phyloP scores from a whole-genome alignment of 1,284 basidiomycete genomes.

The Polyporus tsugae region DNA sequence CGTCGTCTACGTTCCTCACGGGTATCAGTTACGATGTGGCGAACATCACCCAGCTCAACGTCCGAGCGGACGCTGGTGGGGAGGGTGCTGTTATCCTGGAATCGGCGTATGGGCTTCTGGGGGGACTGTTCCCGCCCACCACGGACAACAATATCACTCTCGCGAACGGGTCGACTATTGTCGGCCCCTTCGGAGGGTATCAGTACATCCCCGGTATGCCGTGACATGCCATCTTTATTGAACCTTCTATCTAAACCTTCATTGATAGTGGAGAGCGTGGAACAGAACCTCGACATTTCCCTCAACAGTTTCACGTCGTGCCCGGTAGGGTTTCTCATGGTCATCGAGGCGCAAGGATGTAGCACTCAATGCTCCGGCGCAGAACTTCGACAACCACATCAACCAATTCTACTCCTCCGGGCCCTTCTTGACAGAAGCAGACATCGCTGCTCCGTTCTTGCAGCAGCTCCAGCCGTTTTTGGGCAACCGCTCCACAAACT shows the following conservation, averaged over 20 bases:
- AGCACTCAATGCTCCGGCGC: not conserved
- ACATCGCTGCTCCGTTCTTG: slow-evolving; percentile 50
- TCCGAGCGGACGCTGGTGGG: slow-evolving; percentile 36
- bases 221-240: not conserved
- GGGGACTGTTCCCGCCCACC: slow-evolving; percentile 47
- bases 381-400: slow-evolving; percentile 39
- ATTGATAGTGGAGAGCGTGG: slow-evolving; percentile 46
- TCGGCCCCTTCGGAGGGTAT: slow-evolving; percentile 22
- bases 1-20: slow-evolving; percentile 41
- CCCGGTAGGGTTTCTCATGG: slow-evolving; percentile 35
- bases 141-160: slow-evolving; percentile 42
- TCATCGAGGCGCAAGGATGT: not conserved
- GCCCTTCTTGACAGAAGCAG: slow-evolving; percentile 45
- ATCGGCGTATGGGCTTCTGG: slow-evolving; percentile 37
- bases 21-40: slow-evolving; percentile 42
- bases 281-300: slow-evolving; percentile 49
- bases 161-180: slow-evolving; percentile 51
- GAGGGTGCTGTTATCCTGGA: slow-evolving; percentile 48
- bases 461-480: slow-evolving; percentile 48
- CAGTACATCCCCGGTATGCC: slow-evolving; percentile 35
- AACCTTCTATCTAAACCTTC: not conserved
- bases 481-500: slow-evolving; percentile 48
- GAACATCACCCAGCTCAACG: slow-evolving; percentile 30
- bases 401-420: slow-evolving; percentile 39
- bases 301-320: slow-evolving; percentile 54